Conservation (phyloP, 202 grass and related monocot genomes). For the Saccharum hybrid region DNA sequence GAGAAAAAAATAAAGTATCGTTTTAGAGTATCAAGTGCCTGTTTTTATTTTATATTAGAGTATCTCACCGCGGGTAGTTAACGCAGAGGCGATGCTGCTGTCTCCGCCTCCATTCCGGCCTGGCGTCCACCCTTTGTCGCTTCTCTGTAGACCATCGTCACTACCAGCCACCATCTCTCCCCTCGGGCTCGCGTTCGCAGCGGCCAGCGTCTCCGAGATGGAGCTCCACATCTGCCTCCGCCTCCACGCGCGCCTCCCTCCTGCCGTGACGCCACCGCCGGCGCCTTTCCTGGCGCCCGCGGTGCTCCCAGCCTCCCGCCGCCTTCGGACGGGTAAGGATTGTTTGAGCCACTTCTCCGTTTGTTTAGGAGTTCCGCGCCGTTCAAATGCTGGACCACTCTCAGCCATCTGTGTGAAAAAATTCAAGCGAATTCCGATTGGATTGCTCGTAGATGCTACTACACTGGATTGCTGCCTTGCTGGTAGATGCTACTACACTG, state of each 20-base stretch:
- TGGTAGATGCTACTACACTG: not conserved
- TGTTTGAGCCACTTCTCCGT: not conserved
- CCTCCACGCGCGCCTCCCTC: conserved; percentile 35
- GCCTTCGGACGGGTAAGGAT: conserved; percentile 36
- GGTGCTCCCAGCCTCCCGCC: conserved; percentile 7
- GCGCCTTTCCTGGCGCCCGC: not conserved
- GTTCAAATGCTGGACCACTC: not conserved
- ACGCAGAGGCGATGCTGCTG: not conserved
- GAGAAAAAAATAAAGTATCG: no score
- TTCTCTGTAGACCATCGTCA: conserved; percentile 21
- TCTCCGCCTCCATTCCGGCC: not conserved
- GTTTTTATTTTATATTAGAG: no score
- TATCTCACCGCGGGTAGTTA: no score
- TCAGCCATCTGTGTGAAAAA: not conserved
- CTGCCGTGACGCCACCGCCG: not conserved
- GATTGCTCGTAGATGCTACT: not conserved
- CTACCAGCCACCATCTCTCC: not conserved
- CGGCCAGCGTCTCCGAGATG: conserved; percentile 40
- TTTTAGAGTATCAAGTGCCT: no score
- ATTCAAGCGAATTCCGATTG: not conserved
- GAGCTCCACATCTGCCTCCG: conserved; percentile 42
- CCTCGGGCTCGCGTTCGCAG: not conserved
- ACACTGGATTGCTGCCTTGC: not conserved
- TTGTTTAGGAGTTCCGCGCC: not conserved
- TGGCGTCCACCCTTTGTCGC: conserved; percentile 13